Evolutionary conservation across 2,329 filamentous ascomycete genomes (phyloP).

Genomic region (Penicillium corylophilum): DNA sequence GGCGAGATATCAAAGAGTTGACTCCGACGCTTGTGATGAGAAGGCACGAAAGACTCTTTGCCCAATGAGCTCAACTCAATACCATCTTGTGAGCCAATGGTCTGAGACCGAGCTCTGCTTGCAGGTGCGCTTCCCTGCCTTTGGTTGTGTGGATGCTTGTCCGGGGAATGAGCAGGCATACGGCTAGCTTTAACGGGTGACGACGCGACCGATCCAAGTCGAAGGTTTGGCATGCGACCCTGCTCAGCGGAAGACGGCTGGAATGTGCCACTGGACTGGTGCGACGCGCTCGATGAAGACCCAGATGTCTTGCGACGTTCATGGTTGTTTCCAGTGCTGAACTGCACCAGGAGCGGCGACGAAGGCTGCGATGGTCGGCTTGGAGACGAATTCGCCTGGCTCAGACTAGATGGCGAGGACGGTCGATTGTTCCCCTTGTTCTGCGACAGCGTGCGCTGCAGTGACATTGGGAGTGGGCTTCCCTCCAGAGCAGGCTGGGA

Average conservation of each 20-base stretch:
- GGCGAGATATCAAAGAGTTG: slow-evolving; percentile 96
- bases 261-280: slow-evolving; percentile 68
- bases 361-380: slow-evolving; percentile 81
- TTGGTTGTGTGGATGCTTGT: slow-evolving; percentile 61
- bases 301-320: slow-evolving; percentile 92
- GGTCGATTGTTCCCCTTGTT: slow-evolving; percentile 76
- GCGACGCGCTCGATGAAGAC: slow-evolving; percentile 78
- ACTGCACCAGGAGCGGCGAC: slow-evolving; percentile 92
- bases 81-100: slow-evolving; percentile 89
- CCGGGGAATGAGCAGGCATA: slow-evolving; percentile 51
- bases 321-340: slow-evolving; percentile 77
- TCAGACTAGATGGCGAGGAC: slow-evolving; percentile 78
- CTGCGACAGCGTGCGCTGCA: slow-evolving; percentile 80
- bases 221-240: slow-evolving; percentile 58
- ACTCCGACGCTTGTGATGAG: slow-evolving; percentile 84
- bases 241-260: slow-evolving; percentile 73
- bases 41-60: slow-evolving; percentile 60
- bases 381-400: slow-evolving; percentile 80
- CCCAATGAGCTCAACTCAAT: slow-evolving; percentile 66
- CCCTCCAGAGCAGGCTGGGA: slow-evolving; percentile 68
- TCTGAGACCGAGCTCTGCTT: slow-evolving; percentile 78
- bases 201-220: slow-evolving; percentile 52
- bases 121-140: slow-evolving; percentile 65
- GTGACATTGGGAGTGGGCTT: slow-evolving; percentile 76
- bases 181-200: slow-evolving; percentile 53